A percentile compares a stretch with the other conserved stretches of the same genome.
These are phyloP conservation scores for Ephemerocybe angulata DNA, from an alignment of 768 basidiomycete species.

Conservation along the genomic window DNA sequence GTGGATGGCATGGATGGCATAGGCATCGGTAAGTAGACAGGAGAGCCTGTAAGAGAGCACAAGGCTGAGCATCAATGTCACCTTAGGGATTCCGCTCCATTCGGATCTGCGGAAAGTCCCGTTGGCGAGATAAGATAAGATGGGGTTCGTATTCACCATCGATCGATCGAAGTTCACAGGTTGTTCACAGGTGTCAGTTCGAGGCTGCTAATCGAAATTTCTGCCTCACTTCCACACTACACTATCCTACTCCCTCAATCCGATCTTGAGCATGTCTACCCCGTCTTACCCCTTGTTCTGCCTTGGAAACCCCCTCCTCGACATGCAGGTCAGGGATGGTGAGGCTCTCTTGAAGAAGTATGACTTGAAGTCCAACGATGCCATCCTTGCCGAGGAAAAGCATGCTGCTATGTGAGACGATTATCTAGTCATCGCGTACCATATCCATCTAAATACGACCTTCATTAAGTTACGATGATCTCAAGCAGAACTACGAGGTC, in stretches of 20 bases:
- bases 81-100: no score
- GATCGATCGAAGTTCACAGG: neutral
- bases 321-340: slow-evolving; percentile 88
- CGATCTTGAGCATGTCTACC: slow-evolving; percentile 33
- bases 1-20: no score
- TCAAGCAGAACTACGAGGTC: slow-evolving; percentile 69
- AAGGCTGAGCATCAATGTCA: no score
- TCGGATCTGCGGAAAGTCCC: neutral
- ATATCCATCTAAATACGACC: neutral
- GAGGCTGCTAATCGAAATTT: neutral
- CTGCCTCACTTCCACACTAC: slow-evolving; percentile 2
- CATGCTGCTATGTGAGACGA: slow-evolving; percentile 75
- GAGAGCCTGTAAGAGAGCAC: no score
- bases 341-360: slow-evolving; percentile 88
- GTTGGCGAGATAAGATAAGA: neutral
- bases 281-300: slow-evolving; percentile 70
- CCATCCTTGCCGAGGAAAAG: slow-evolving; percentile 89
- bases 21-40: no score
- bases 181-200: no score
- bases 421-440: neutral
- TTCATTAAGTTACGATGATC: slow-evolving; percentile 75
- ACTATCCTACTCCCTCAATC: slow-evolving; percentile 1
- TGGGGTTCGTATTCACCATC: neutral
- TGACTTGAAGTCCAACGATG: slow-evolving; percentile 88
- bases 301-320: slow-evolving; percentile 94